These are phyloP conservation scores for Claviceps quebecensis DNA, from an alignment of 2,329 filamentous ascomycete genomes.

Conservation along the genomic window DNA sequence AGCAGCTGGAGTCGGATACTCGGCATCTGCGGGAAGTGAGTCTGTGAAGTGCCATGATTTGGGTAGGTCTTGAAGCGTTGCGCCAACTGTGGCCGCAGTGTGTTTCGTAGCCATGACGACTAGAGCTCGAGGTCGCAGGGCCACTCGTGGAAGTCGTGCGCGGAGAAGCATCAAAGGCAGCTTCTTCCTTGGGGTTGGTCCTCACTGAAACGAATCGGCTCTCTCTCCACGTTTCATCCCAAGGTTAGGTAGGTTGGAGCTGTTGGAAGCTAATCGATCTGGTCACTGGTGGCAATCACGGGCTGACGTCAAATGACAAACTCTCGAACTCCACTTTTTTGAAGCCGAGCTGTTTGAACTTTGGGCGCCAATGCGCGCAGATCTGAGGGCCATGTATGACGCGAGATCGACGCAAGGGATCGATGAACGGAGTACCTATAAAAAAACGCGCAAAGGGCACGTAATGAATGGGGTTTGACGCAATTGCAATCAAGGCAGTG, in stretches of 20 bases:
- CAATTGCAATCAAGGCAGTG: too few relatives aligned
- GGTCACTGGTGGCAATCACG: background rate
- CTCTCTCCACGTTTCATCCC: background rate
- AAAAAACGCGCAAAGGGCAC: too few relatives aligned
- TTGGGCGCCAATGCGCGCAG: too few relatives aligned
- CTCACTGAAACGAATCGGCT: background rate
- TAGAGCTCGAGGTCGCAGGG: conserved; percentile 13
- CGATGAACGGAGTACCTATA: too few relatives aligned
- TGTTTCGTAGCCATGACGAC: conserved; percentile 20
- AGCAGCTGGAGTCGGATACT: conserved; percentile 64
- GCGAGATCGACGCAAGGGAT: too few relatives aligned
- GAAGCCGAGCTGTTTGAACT: too few relatives aligned
- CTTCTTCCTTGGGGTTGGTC: background rate
- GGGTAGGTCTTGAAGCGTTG: conserved; percentile 39
- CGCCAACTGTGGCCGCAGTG: conserved; percentile 15
- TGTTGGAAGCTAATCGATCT: background rate
- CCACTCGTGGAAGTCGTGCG: conserved; percentile 17
- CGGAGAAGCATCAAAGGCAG: conserved; percentile 21
- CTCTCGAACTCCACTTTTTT: too few relatives aligned
- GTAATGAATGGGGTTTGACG: too few relatives aligned
- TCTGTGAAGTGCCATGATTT: conserved; percentile 53
- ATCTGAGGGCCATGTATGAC: too few relatives aligned
- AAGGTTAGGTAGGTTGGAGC: background rate
- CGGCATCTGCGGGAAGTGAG: conserved; percentile 60
- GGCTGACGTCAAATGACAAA: conserved; percentile 4